Base-by-base conservation (phyloP, 352 stramenopile species). In the Phytophthora crassamura region DNA sequence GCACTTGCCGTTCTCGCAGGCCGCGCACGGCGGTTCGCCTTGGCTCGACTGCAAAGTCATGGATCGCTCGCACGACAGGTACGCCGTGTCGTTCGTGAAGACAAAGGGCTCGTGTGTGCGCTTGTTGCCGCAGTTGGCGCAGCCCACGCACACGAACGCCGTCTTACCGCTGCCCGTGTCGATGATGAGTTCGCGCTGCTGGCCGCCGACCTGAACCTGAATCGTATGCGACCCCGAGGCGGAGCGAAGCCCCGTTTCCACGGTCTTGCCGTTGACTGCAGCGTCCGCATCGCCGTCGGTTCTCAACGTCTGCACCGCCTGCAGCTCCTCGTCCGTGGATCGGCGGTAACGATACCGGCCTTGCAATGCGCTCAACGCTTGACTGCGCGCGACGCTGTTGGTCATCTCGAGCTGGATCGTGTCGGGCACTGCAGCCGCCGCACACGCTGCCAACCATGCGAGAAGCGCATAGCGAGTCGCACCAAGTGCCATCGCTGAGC, bases 151-250 rank as follows among this genome's bases (percentile, higher is more conserved):
- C 4, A 98, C 90, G 72, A 99, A 99, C 14, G 96, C 96, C 1
- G 96, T 99, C 77, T 97, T 97, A 54, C 95, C 89, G 16, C 82
- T 97, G 16, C 97, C 97, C 6, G 97, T 99, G 69, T 99, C 97
- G 42, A 99, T 88, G 68, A 99, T 99, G 2, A 99, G 77, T 51
- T 91, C 78, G 4, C 81, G 82, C 22, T 64, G 32, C 41, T 95
- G 86, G 10, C 77, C 83, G 3, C 82, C 84, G 33, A 93, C 75
- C 9, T 74, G 58, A 10, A 90, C 83, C 33, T 81, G 74, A 48
- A 93, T 77, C n/a, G 84, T 92, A 72, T 94, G 84, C 9, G 85
- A 90, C 25, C 86, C 84, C 45, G 88, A 76, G 30, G 79, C 82
- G 7, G 70, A 70, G 22, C 42, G 67, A 38, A 89, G 75, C 12